These are phyloP conservation scores for Yarrowia porcina DNA, from an alignment of 805 yeast genomes.

Conservation along the genomic window DNA sequence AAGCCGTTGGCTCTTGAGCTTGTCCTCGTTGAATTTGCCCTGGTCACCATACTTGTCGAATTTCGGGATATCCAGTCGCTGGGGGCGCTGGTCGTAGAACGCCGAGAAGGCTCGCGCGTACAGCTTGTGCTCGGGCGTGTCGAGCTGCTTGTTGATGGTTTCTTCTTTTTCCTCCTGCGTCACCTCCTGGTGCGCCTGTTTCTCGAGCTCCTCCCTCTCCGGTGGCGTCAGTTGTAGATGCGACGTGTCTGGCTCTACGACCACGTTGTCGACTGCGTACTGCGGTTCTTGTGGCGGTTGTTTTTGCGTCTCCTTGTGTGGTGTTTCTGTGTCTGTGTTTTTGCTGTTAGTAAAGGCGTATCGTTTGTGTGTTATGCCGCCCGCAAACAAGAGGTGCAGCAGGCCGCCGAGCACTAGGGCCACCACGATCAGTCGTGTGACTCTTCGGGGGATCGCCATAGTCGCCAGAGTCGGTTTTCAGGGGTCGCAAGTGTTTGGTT, in stretches of 20 bases:
- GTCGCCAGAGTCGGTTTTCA: neutral
- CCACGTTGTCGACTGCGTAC: neutral
- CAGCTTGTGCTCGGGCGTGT: constrained; percentile 13
- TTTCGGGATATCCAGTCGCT: neutral
- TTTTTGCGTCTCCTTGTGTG: neutral
- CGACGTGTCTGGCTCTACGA: neutral
- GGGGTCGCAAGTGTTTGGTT: neutral
- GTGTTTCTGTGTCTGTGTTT: too few relatives aligned
- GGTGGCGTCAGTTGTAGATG: neutral
- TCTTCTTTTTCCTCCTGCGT: neutral
- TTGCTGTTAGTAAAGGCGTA: neutral
- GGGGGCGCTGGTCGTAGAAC: constrained; percentile 21
- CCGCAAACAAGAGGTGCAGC: neutral
- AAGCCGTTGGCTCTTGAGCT: constrained; percentile 37
- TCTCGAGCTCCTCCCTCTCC: neutral
- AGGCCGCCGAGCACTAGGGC: constrained; percentile 19
- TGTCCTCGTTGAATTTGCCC: constrained; percentile 28
- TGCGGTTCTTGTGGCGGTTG: neutral
- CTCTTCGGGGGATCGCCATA: constrained; percentile 22
- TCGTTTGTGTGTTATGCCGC: neutral
- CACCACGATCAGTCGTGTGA: constrained; percentile 10
- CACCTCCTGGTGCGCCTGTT: neutral
- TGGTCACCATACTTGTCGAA: constrained; percentile 4
- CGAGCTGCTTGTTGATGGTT: neutral
- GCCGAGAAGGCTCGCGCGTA: constrained; percentile 9